A percentile compares a stretch with the other conserved stretches of the same genome.
Conservation (phyloP, 768 basidiomycete species). For the Aureoboletus auriporus region DNA sequence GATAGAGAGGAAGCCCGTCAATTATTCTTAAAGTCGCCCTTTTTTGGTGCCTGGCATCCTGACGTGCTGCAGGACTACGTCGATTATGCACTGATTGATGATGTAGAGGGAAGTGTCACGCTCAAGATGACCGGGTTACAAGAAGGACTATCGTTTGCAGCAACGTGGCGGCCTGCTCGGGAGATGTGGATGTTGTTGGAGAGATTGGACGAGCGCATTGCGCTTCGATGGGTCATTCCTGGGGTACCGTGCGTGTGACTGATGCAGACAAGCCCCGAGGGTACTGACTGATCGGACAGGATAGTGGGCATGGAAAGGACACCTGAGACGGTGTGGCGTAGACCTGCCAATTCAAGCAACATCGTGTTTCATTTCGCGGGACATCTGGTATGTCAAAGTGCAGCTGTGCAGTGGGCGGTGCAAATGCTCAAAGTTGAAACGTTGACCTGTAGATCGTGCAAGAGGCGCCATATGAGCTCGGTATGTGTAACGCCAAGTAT, state of each 20-base stretch:
- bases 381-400: conserved; percentile 24
- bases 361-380: conserved; percentile 23
- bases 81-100: conserved; percentile 46
- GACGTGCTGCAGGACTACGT: conserved; percentile 59
- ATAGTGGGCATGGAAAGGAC: background rate
- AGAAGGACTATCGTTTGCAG: conserved; percentile 56
- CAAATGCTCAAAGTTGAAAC: background rate
- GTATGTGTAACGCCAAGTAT: conserved; percentile 6
- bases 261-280: too few species aligned
- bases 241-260: conserved; percentile 9
- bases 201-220: conserved; percentile 21
- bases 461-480: conserved; percentile 28
- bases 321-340: conserved; percentile 25
- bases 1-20: conserved; percentile 56
- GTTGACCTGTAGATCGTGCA: conserved; percentile 20
- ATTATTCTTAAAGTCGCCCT: conserved; percentile 49
- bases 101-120: conserved; percentile 36
- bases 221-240: conserved; percentile 29
- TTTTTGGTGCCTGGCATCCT: conserved; percentile 72
- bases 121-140: conserved; percentile 67
- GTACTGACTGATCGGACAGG: conserved; percentile 5
- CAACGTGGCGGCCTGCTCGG: conserved; percentile 31
- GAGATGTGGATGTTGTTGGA: conserved; percentile 29
- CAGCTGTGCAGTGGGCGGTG: background rate
- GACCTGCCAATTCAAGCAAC: conserved; percentile 29